A percentile compares a stretch with the other conserved stretches of the same genome.
phyloP scores from a whole-genome alignment of 352 stramenopile species.

The Pythium dissotocum region DNA sequence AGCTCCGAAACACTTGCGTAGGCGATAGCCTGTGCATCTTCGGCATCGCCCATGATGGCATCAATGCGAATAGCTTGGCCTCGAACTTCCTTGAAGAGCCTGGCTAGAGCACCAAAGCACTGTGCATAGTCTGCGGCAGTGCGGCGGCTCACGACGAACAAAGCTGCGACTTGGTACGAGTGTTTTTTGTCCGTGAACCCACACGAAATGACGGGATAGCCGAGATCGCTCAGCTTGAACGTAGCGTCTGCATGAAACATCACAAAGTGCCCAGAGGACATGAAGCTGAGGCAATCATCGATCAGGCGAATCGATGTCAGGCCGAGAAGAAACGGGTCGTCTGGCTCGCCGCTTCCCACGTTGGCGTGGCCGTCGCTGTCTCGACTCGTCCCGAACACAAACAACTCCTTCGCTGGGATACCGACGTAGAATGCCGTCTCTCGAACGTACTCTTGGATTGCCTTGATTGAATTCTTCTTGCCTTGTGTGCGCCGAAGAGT shows the following conservation, averaged over 20 bases:
- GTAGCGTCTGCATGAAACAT: slow-evolving; percentile 11
- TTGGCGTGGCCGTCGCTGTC: background rate
- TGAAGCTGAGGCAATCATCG: slow-evolving; percentile 6
- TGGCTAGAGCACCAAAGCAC: slow-evolving; percentile 1
- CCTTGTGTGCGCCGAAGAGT: slow-evolving; percentile 2
- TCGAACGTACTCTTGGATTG: background rate
- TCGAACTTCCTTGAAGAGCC: slow-evolving; percentile 5
- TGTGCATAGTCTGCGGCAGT: background rate
- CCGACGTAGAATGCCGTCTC: background rate
- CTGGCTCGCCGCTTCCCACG: background rate
- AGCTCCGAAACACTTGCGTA: background rate
- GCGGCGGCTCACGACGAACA: slow-evolving; percentile 6
- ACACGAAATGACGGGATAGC: slow-evolving; percentile 1
- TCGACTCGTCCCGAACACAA: slow-evolving; percentile 1
- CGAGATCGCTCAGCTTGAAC: slow-evolving; percentile 5
- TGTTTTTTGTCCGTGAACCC: slow-evolving; percentile 5
- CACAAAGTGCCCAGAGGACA: background rate
- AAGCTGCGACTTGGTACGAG: slow-evolving; percentile 1
- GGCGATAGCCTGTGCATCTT: slow-evolving; percentile 7
- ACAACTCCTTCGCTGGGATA: slow-evolving; percentile 1
- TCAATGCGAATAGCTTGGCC: background rate
- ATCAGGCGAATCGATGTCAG: background rate
- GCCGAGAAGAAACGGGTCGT: slow-evolving; percentile 4
- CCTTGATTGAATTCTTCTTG: slow-evolving; percentile 10
- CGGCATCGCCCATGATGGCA: slow-evolving; percentile 3